Conservation (phyloP, 345 rosid genomes). For the Ceriops decandra region DNA sequence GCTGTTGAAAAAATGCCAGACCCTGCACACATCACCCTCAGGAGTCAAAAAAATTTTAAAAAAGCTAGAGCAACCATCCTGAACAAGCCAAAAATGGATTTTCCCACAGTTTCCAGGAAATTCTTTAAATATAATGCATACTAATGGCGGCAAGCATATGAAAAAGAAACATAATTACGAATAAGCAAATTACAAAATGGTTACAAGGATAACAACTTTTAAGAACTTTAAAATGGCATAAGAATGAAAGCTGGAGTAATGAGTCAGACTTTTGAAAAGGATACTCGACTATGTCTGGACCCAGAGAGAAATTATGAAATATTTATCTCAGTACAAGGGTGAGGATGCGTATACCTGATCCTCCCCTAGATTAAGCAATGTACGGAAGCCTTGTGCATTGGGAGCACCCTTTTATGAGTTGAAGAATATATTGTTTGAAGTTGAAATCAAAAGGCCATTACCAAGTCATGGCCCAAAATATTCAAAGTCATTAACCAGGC, state of each 20-base stretch:
- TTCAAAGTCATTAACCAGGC: too few relatives aligned
- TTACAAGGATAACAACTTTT: too few relatives aligned
- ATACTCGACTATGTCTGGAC: too few relatives aligned
- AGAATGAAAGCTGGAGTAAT: too few relatives aligned
- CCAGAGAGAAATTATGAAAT: neutral
- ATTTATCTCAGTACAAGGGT: neutral
- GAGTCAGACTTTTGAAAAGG: too few relatives aligned
- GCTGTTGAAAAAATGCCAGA: conserved; percentile 16
- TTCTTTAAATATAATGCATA: conserved; percentile 2
- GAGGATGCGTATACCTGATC: neutral
- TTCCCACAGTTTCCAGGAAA: neutral
- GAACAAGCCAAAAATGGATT: neutral
- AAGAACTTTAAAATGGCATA: too few relatives aligned
- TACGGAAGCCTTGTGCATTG: too few relatives aligned
- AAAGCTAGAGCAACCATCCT: conserved; percentile 6
- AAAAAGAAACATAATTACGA: neutral
- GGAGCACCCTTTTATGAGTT: neutral
- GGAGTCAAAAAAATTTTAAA: neutral
- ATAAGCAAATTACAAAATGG: neutral
- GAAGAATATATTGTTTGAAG: neutral
- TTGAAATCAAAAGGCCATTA: too few relatives aligned
- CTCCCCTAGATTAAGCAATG: too few relatives aligned
- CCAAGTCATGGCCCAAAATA: too few relatives aligned
- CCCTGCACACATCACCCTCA: conserved; percentile 10
- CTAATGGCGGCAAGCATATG: conserved; percentile 10